Base-by-base conservation (phyloP, 2,329 filamentous ascomycete genomes). In the Penicillium oxalicum region DNA sequence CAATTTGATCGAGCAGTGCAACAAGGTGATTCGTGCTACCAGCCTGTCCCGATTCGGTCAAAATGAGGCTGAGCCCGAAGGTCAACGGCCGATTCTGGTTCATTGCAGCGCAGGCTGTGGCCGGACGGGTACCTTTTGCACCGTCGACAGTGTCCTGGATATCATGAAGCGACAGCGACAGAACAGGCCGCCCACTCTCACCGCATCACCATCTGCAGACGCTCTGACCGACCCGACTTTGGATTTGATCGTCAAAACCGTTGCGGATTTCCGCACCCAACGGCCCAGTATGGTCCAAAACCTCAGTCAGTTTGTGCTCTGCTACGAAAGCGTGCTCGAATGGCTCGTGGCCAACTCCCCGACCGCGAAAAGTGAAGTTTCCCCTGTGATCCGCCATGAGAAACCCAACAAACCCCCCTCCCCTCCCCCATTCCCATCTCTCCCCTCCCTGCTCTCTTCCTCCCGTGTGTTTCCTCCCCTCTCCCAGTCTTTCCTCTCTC, bases 41-140 rank as follows among this genome's bases (percentile, higher is more conserved):
- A 63, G 60, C 53, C 52, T 59, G 27, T 47, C 61, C 38, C 42
- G 49, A 5, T 52, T 60, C 25, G 53, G 50, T n/a, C 57, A 63
- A 4, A 63, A 71, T 8, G 82, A 86, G 40, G 83, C 86, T 0
- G 82, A 84, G 55, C 65, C 64, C 3, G 51, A 55, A 28, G 61
- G 62, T 12, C 73, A 77, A 25, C 78, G 88, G 28, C 91, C 91
- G 6, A 82, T 96, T 59, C 69, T 98, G 24, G 91, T 98, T 0
- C 93, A 98, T 67, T 98, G 93, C 71, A 95, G 89, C 46, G 93
- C 93, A 4, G 93, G 93, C 0, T 98, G 93, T 70, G 93, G 93
- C 0, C 86, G 93, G 11, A 98, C 93, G 0, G 93, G 93, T 3
- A 91, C 93, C 0, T 98, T 97, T 64, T 97, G 93, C 67, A 95